These are phyloP conservation scores for Spatholobus suberectus DNA, from an alignment of 306 rosid genomes.

Conservation along the genomic window DNA sequence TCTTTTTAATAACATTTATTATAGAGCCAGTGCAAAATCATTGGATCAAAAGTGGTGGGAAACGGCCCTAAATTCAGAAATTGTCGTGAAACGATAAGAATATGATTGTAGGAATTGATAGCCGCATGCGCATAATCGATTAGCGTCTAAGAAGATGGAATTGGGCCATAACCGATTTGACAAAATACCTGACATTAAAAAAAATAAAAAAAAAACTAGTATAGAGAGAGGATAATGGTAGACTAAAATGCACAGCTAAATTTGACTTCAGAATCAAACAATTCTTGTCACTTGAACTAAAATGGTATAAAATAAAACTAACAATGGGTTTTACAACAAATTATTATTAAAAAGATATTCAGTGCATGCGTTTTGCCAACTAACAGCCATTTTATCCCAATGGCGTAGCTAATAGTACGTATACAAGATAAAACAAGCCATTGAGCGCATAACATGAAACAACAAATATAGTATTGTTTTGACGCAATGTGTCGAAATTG, in stretches of 20 bases:
- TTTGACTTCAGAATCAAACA: not conserved
- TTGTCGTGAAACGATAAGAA: not conserved
- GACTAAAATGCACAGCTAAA: not conserved
- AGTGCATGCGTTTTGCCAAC: not conserved
- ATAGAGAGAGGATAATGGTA: too few relatives aligned
- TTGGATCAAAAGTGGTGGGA: not conserved
- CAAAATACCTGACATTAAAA: not conserved
- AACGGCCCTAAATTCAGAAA: not conserved
- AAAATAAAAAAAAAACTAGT: not conserved
- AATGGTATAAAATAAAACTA: not conserved
- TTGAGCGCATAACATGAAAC: not conserved
- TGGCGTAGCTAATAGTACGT: not conserved
- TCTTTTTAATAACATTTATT: not conserved
- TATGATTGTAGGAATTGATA: slow-evolving; percentile 13
- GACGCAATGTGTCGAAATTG: not conserved
- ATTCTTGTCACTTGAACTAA: not conserved
- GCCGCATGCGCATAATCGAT: slow-evolving; percentile 29
- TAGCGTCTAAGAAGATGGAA: not conserved
- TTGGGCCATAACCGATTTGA: not conserved
- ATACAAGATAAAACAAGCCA: not conserved
- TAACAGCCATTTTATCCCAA: not conserved
- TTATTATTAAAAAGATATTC: not conserved
- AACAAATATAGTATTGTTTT: slow-evolving; percentile 9
- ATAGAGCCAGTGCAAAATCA: not conserved
- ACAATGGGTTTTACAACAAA: not conserved